phyloP scores from a whole-genome alignment of 163 green algal species.

The Chlamydomonas reinhardtii region DNA sequence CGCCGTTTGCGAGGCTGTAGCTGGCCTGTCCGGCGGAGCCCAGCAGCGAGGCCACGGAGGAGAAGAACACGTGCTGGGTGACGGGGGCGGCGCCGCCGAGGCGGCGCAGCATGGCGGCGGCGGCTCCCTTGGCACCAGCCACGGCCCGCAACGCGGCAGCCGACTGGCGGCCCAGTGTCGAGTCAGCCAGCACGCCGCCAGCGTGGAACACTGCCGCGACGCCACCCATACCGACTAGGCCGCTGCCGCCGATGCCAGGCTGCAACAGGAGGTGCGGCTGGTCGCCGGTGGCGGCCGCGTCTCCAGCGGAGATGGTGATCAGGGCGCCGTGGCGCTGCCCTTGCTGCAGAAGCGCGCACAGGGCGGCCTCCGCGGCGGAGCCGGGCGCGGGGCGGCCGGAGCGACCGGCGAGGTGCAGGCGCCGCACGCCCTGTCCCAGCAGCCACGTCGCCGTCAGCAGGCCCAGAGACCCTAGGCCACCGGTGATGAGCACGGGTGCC shows the following conservation, averaged over 20 bases:
- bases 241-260: not conserved
- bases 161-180: constrained; percentile 63
- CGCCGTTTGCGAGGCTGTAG: constrained; percentile 89
- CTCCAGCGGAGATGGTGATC: constrained; percentile 29
- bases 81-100: constrained; percentile 26
- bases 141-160: constrained; percentile 54
- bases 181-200: constrained; percentile 74
- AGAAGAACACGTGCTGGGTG: constrained; percentile 54
- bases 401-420: constrained; percentile 73
- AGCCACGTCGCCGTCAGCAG: constrained; percentile 79
- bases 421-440: constrained; percentile 57
- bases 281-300: not conserved
- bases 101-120: constrained; percentile 19
- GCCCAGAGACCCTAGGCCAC: constrained; percentile 87
- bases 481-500: constrained; percentile 71
- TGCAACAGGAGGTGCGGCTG: not conserved
- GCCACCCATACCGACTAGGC: not conserved
- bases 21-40: constrained; percentile 88
- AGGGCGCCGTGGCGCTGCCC: constrained; percentile 24
- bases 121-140: constrained; percentile 66
- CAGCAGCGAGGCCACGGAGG: constrained; percentile 70
- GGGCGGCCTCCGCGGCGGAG: not conserved
- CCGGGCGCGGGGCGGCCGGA: constrained; percentile 11
- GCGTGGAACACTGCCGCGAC: constrained; percentile 64
- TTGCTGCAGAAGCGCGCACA: not conserved